phyloP scores from a whole-genome alignment of 2,329 filamentous ascomycete genomes.

The Phialocephala subalpina region DNA sequence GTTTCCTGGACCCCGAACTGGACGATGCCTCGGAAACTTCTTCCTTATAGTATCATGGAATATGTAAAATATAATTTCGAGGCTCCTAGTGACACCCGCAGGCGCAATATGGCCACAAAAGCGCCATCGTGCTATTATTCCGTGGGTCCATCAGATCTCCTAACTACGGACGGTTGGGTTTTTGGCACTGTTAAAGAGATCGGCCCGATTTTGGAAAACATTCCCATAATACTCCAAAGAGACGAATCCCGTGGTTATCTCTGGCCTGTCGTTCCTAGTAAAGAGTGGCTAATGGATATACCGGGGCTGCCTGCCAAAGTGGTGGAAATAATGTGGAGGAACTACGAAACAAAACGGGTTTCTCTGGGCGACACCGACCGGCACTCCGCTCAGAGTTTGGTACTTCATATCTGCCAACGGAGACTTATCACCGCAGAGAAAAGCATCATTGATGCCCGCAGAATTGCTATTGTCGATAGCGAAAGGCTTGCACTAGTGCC shows the following conservation, averaged over 20 bases:
- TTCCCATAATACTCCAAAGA: background rate
- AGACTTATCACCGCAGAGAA: too few relatives aligned
- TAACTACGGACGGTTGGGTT: background rate
- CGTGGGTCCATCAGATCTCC: background rate
- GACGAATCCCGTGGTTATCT: background rate
- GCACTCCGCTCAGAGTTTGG: too few relatives aligned
- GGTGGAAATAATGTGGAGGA: too few relatives aligned
- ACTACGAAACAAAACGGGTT: too few relatives aligned
- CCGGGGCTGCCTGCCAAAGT: too few relatives aligned
- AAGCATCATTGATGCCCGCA: too few relatives aligned
- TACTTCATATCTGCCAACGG: too few relatives aligned
- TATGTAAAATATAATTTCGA: background rate
- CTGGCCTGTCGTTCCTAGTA: background rate
- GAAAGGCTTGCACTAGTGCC: too few relatives aligned
- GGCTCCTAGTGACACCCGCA: too few relatives aligned
- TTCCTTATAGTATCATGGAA: background rate
- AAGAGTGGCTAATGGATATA: background rate
- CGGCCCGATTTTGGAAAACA: background rate
- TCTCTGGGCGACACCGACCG: too few relatives aligned
- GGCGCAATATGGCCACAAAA: too few relatives aligned
- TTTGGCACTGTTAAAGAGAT: background rate
- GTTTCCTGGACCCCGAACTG: slow-evolving; percentile 2
- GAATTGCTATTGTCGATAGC: too few relatives aligned
- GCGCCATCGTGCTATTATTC: background rate
- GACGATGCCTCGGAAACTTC: background rate